These are phyloP conservation scores for Melanomma pulvis-pyrius DNA, from an alignment of 495 filamentous ascomycete species.

Conservation along the genomic window DNA sequence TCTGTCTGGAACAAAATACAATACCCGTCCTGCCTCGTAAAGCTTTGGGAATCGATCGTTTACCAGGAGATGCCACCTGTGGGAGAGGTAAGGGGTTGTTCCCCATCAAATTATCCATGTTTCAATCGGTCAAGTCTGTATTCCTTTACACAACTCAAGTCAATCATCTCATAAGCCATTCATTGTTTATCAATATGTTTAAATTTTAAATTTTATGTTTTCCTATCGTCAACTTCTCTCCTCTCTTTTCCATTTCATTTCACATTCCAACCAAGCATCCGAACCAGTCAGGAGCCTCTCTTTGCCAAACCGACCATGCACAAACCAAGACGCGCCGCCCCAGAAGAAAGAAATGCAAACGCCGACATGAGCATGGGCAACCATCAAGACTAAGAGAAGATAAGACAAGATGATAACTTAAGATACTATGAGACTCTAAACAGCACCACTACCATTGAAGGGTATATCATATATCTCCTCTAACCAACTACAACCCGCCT, in stretches of 20 bases:
- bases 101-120: no score
- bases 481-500: background rate
- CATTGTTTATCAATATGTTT: background rate
- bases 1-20: no score
- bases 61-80: no score
- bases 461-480: background rate
- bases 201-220: background rate
- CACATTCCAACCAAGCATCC: conserved; percentile 3
- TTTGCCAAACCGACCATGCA: background rate
- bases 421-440: background rate
- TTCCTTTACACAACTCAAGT: background rate
- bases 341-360: background rate
- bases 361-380: background rate
- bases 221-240: background rate
- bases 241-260: background rate
- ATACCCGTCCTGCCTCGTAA: no score
- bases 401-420: background rate
- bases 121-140: background rate
- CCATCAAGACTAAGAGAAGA: background rate
- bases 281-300: conserved; percentile 32
- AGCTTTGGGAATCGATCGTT: no score
- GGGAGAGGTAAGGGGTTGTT: no score
- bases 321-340: background rate
- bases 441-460: background rate
- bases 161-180: background rate